These are phyloP conservation scores for Irpex lacteus DNA, from an alignment of 1,284 basidiomycete species.

Conservation along the genomic window DNA sequence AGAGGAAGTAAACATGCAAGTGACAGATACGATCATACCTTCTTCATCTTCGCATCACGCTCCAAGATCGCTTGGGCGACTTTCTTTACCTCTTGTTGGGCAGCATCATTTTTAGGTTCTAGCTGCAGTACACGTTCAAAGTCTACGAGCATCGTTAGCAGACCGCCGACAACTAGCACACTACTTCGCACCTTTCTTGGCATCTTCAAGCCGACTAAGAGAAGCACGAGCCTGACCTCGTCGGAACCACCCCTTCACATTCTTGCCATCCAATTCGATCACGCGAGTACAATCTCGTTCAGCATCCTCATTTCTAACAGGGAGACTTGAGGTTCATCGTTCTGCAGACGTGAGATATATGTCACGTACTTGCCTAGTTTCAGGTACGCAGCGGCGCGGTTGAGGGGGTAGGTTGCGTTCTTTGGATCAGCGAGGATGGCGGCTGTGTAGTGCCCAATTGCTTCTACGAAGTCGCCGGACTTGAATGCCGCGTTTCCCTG, in stretches of 20 bases:
- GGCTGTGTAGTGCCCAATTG: slow-evolving; percentile 68
- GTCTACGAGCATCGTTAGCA: slow-evolving; percentile 40
- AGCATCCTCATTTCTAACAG: slow-evolving; percentile 67
- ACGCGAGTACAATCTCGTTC: slow-evolving; percentile 69
- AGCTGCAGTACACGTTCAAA: slow-evolving; percentile 50
- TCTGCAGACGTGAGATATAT: slow-evolving; percentile 2
- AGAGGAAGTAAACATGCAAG: slow-evolving; percentile 12
- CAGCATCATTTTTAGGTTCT: slow-evolving; percentile 58
- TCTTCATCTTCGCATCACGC: slow-evolving; percentile 26
- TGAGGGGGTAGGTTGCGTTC: slow-evolving; percentile 70
- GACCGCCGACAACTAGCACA: slow-evolving; percentile 1
- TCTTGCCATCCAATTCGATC: slow-evolving; percentile 47
- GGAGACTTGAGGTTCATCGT: slow-evolving; percentile 11
- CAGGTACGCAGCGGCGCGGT: slow-evolving; percentile 80
- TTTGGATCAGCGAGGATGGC: slow-evolving; percentile 64
- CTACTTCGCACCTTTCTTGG: slow-evolving; percentile 49
- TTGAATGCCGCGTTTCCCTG: slow-evolving; percentile 65
- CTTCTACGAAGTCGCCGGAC: slow-evolving; percentile 45
- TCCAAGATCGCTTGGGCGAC: slow-evolving; percentile 29
- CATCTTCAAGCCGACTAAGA: slow-evolving; percentile 49
- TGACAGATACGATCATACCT: slow-evolving; percentile 16
- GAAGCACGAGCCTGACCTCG: slow-evolving; percentile 64
- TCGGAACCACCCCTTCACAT: slow-evolving; percentile 72
- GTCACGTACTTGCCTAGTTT: slow-evolving; percentile 79
- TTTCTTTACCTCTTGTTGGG: slow-evolving; percentile 53